A percentile compares a stretch with the other conserved stretches of the same genome.
Evolutionary conservation across 1,284 basidiomycete genomes (phyloP).

Genomic region (Cronartium quercuum): DNA sequence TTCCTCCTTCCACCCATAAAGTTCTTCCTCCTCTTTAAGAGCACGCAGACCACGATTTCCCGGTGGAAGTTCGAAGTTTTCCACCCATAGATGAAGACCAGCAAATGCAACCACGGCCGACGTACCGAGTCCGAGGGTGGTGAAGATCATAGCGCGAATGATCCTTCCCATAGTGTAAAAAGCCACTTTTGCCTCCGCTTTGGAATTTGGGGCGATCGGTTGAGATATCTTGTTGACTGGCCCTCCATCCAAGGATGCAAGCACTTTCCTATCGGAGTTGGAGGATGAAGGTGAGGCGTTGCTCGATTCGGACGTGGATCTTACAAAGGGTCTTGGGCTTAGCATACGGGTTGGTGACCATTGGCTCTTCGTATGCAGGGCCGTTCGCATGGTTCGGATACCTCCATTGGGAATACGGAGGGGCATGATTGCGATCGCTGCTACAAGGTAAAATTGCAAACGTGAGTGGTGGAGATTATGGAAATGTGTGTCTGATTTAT

Average conservation of each 20-base stretch:
- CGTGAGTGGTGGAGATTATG: too few relatives aligned
- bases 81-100: slow-evolving; percentile 44
- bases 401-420: too few relatives aligned
- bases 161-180: slow-evolving; percentile 16
- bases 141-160: background rate
- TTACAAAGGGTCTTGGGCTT: too few relatives aligned
- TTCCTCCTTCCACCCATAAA: slow-evolving; percentile 42
- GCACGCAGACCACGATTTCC: background rate
- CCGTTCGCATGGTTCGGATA: too few relatives aligned
- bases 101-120: slow-evolving; percentile 36
- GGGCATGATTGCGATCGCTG: too few relatives aligned
- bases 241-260: slow-evolving; percentile 26
- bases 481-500: too few relatives aligned
- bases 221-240: slow-evolving; percentile 1
- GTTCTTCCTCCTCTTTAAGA: slow-evolving; percentile 5
- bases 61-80: slow-evolving; percentile 40
- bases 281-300: background rate
- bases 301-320: background rate
- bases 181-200: slow-evolving; percentile 20
- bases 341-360: too few relatives aligned
- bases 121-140: slow-evolving; percentile 41
- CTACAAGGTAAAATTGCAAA: too few relatives aligned
- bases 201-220: slow-evolving; percentile 11
- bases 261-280: background rate
- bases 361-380: too few relatives aligned